Conservation (phyloP, 2,329 filamentous ascomycete species). For the Apiospora saccharicola region DNA sequence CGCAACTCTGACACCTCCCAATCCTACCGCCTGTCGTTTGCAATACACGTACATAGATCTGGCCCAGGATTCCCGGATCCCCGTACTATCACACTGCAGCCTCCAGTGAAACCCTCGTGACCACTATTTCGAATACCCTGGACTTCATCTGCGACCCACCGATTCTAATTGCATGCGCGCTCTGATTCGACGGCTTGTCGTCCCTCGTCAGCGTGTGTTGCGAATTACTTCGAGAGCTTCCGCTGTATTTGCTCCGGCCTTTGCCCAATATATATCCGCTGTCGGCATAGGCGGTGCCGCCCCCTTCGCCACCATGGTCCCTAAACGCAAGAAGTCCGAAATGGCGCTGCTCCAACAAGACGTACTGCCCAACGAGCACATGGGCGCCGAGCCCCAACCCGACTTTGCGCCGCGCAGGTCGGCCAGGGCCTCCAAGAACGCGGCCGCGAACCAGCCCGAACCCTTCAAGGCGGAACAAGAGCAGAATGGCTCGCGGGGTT, state of each 20-base stretch:
- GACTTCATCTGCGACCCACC: conserved; percentile 12
- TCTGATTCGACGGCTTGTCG: conserved; percentile 31
- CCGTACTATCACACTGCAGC: background rate
- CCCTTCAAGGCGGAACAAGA: background rate
- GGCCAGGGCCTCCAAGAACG: background rate
- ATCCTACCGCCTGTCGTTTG: background rate
- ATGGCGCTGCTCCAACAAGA: conserved; percentile 31
- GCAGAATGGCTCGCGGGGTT: background rate
- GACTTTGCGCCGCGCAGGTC: conserved; percentile 27
- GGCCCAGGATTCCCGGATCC: background rate
- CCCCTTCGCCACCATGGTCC: conserved; percentile 41
- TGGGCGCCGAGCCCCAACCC: conserved; percentile 11
- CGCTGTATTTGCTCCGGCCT: conserved; percentile 31
- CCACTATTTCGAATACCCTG: background rate
- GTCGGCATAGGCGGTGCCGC: background rate
- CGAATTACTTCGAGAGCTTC: conserved; percentile 23
- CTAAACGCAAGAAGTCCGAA: conserved; percentile 46
- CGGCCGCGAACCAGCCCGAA: background rate
- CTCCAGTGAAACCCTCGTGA: conserved; percentile 5
- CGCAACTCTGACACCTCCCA: background rate
- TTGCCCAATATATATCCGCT: conserved; percentile 29
- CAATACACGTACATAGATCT: background rate
- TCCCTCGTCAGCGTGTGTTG: conserved; percentile 28
- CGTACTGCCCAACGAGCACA: conserved; percentile 19
- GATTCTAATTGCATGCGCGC: conserved; percentile 32